Evolutionary conservation across 2,329 filamentous ascomycete genomes (phyloP).

Genomic region (Dactylellina sp.): DNA sequence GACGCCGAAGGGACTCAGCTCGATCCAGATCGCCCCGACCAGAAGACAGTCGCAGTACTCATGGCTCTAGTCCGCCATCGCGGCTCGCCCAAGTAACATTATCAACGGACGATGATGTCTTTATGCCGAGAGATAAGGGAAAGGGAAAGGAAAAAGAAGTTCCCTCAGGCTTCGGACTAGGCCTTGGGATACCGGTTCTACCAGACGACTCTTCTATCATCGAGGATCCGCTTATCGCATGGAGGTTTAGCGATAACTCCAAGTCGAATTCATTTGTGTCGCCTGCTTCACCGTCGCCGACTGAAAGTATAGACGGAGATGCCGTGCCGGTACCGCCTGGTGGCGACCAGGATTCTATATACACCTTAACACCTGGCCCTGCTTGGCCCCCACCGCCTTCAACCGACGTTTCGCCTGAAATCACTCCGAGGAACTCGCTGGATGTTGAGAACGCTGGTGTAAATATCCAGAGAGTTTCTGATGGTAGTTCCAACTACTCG

Average conservation of each 20-base stretch:
- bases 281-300: slow-evolving; percentile 47
- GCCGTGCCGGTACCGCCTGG: slow-evolving; percentile 28
- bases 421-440: slow-evolving; percentile 41
- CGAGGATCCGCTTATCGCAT: slow-evolving; percentile 38
- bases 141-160: slow-evolving; percentile 41
- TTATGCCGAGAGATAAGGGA: slow-evolving; percentile 28
- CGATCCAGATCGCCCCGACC: slow-evolving; percentile 36
- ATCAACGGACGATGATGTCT: slow-evolving; percentile 31
- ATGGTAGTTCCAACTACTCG: slow-evolving; percentile 18
- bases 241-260: slow-evolving; percentile 46
- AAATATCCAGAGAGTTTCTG: slow-evolving; percentile 16
- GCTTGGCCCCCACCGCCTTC: slow-evolving; percentile 51
- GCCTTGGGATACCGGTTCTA: slow-evolving; percentile 47
- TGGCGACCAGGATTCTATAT: slow-evolving; percentile 36
- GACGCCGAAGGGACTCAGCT: slow-evolving; percentile 35
- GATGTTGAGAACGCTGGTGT: slow-evolving; percentile 18
- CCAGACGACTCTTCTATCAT: slow-evolving; percentile 8
- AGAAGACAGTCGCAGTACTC: slow-evolving; percentile 37
- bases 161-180: slow-evolving; percentile 47
- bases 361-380: slow-evolving; percentile 49
- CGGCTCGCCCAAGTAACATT: slow-evolving; percentile 16
- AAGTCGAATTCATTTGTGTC: slow-evolving; percentile 26
- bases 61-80: slow-evolving; percentile 26
- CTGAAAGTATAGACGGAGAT: slow-evolving; percentile 51
- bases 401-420: slow-evolving; percentile 43